Conservation (phyloP, 768 basidiomycete species). For the Pulveroboletus frians region DNA sequence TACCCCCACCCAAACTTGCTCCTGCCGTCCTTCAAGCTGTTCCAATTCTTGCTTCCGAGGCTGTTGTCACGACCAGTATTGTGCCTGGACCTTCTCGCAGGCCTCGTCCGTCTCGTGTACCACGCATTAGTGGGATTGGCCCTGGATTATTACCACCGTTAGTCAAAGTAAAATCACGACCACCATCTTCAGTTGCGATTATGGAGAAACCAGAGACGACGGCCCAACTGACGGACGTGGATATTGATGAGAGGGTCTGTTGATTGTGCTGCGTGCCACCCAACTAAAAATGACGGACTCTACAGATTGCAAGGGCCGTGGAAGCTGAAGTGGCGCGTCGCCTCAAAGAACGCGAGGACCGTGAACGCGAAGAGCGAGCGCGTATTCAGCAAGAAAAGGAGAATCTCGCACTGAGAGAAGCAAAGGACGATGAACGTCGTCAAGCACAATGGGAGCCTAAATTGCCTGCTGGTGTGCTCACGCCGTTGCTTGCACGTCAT, state of each 20-base stretch:
- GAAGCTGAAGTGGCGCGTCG: conserved; percentile 69
- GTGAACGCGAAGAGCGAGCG: conserved; percentile 30
- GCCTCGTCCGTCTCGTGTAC: conserved; percentile 30
- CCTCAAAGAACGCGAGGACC: conserved; percentile 42
- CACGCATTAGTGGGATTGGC: conserved; percentile 30
- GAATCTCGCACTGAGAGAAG: conserved; percentile 19
- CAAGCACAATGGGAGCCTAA: conserved; percentile 9
- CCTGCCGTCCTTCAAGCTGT: conserved; percentile 43
- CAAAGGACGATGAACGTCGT: conserved; percentile 8
- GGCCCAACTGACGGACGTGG: conserved; percentile 51
- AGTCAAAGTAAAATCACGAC: conserved; percentile 18
- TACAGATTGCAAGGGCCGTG: conserved; percentile 66
- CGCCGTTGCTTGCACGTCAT: conserved; percentile 59
- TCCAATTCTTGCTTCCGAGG: conserved; percentile 23
- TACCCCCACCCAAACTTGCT: conserved; percentile 40
- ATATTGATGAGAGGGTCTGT: conserved; percentile 66
- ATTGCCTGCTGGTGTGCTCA: conserved; percentile 41
- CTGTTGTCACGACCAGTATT: conserved; percentile 4
- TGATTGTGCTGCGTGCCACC: background rate
- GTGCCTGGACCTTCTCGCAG: conserved; percentile 19
- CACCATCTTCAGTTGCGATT: conserved; percentile 10
- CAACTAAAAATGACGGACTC: background rate
- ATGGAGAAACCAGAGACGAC: conserved; percentile 13
- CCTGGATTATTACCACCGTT: conserved; percentile 21
- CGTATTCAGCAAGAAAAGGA: conserved; percentile 24